Conservation (phyloP, 2,329 filamentous ascomycete species). For the Coniosporium tulheliwenetii region DNA sequence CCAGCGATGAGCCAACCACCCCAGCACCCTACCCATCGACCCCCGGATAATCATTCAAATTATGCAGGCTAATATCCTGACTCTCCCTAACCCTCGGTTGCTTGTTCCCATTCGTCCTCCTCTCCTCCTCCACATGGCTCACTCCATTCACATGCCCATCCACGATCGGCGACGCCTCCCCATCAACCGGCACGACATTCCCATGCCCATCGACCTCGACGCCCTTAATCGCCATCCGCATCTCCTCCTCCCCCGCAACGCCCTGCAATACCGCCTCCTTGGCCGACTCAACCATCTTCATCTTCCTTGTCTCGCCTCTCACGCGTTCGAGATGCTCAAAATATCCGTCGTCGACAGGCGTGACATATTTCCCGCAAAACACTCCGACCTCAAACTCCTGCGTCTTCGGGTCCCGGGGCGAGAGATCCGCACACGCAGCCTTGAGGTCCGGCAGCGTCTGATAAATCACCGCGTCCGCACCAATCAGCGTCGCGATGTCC, state of each 20-base stretch:
- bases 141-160: conserved; percentile 6
- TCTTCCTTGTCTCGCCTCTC: conserved; percentile 53
- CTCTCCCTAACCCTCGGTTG: conserved; percentile 25
- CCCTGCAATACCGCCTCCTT: conserved; percentile 49
- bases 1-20: too few species aligned
- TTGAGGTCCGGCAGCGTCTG: conserved; percentile 68
- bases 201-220: conserved; percentile 40
- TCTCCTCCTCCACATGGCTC: conserved; percentile 8
- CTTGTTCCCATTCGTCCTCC: conserved; percentile 15
- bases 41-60: conserved; percentile 24
- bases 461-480: conserved; percentile 62
- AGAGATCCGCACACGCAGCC: conserved; percentile 59
- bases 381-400: conserved; percentile 78
- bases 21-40: too few species aligned
- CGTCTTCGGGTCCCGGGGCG: conserved; percentile 38
- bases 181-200: conserved; percentile 37
- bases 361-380: conserved; percentile 78
- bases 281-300: conserved; percentile 49
- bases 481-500: conserved; percentile 51
- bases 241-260: conserved; percentile 41
- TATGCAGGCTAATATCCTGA: conserved; percentile 48
- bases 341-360: conserved; percentile 62
- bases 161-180: conserved; percentile 6
- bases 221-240: conserved; percentile 47
- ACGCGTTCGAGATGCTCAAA: conserved; percentile 65